A percentile compares a stretch with the other conserved stretches of the same genome.
These are phyloP conservation scores for Scedosporium dehoogii DNA, from an alignment of 2,329 filamentous ascomycete species.

Conservation along the genomic window DNA sequence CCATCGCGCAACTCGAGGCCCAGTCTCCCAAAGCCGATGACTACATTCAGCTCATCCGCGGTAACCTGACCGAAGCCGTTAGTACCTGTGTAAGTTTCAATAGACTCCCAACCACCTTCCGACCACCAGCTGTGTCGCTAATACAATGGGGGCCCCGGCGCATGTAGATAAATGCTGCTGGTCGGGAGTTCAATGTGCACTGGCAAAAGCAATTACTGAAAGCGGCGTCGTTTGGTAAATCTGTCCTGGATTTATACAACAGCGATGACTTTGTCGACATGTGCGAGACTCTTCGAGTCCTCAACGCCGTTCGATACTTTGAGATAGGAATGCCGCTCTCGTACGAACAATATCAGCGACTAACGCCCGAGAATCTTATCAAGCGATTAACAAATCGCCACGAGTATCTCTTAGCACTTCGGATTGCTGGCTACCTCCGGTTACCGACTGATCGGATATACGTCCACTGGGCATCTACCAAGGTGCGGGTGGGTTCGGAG, in stretches of 20 bases:
- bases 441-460: conserved; percentile 85
- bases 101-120: not conserved
- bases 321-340: conserved; percentile 83
- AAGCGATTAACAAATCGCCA: conserved; percentile 77
- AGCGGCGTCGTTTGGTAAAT: conserved; percentile 95
- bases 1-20: conserved; percentile 79
- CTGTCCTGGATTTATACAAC: conserved; percentile 92
- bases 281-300: conserved; percentile 84
- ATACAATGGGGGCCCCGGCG: not conserved
- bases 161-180: conserved; percentile 71
- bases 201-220: conserved; percentile 97
- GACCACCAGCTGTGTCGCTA: not conserved
- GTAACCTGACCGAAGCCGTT: conserved; percentile 82
- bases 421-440: conserved; percentile 77
- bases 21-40: conserved; percentile 97
- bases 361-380: conserved; percentile 84
- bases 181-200: conserved; percentile 78
- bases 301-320: conserved; percentile 88
- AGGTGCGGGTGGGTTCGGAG: conserved; percentile 74
- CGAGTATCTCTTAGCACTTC: conserved; percentile 83
- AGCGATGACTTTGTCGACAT: conserved; percentile 99
- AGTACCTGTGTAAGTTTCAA: conserved; percentile 57
- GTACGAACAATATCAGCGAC: conserved; percentile 84
- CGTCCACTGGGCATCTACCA: conserved; percentile 93
- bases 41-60: conserved; percentile 87